phyloP scores from a whole-genome alignment of 2,329 filamentous ascomycete species.

The Hypoxylon sp. region DNA sequence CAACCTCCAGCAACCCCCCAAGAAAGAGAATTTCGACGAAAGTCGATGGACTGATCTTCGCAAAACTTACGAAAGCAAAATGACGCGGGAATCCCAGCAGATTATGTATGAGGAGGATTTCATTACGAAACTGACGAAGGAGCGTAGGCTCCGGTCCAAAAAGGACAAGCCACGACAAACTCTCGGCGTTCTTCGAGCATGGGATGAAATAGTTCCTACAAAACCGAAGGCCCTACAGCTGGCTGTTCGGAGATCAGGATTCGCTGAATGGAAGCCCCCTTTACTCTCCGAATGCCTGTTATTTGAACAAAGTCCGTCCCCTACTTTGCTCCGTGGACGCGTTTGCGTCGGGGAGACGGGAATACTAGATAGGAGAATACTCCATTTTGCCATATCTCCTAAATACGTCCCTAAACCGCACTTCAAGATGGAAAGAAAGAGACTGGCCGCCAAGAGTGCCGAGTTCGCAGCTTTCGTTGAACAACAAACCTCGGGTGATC shows the following conservation, averaged over 20 bases:
- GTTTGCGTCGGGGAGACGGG: conserved; percentile 30
- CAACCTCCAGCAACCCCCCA: conserved; percentile 24
- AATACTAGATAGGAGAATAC: conserved; percentile 32
- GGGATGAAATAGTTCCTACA: conserved; percentile 9
- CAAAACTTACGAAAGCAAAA: conserved; percentile 36
- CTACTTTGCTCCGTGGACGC: conserved; percentile 3
- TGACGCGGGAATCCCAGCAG: conserved; percentile 11
- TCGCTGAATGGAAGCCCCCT: conserved; percentile 30
- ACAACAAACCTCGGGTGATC: conserved; percentile 2
- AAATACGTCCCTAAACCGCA: conserved; percentile 39
- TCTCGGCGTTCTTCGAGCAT: conserved; percentile 4
- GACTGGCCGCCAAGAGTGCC: conserved; percentile 30
- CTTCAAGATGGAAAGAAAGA: conserved; percentile 40
- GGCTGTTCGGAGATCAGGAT: conserved; percentile 22
- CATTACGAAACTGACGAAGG: conserved; percentile 3
- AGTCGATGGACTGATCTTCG: conserved; percentile 35
- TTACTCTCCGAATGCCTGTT: conserved; percentile 20
- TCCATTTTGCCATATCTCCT: conserved; percentile 31
- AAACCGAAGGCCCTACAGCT: background rate
- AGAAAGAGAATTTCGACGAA: conserved; percentile 28
- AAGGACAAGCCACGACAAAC: conserved; percentile 1
- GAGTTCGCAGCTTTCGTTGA: conserved; percentile 37
- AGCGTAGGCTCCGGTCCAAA: background rate
- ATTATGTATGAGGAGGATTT: conserved; percentile 12
- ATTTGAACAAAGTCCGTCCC: conserved; percentile 21